Base-by-base conservation (phyloP, 441 rosid genomes). In the Eruca vesicaria region DNA sequence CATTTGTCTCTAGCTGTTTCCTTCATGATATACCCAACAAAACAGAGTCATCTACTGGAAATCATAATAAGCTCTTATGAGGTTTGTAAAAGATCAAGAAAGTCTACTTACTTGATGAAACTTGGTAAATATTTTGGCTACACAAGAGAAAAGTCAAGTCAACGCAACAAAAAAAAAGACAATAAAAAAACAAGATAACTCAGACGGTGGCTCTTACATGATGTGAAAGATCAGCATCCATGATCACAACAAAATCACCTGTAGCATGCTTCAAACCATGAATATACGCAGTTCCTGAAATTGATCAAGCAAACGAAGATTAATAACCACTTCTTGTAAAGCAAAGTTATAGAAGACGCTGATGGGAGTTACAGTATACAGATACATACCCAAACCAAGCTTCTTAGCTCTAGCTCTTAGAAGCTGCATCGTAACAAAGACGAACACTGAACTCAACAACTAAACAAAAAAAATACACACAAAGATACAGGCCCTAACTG, bases 201-300 rank as follows among this genome's bases (percentile, higher is more conserved):
- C 4, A 69, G 45, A 4, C 12, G 38, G 3, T 36, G 71, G 23
- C 35, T 76, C 92, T 90, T 84, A 92, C 99, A 87, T 96, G 99
- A 84, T 96, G 99, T 23, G 99, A 96, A 52, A 96, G 86, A 89
- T 93, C 98, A 77, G 99, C 99, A 85, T 92, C 99, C 98, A 96
- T 93, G 72, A 96, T 93, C 19, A 96, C 96, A 35, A 96, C 88
- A 72, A 93, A 93, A 78, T 89, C 90, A 26, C 98, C 99, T 3
- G 97, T 83, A 5, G 93, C 98, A 86, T 96, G 93, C 80, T 89
- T 90, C 87, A 96, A 79, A 59, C 99, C 98, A 82, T 93, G 96
- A 48, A 87, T 45, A 66, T 96, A 96, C 63, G 99, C 97, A 56
- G 98, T 96, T 68, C 99, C 98, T 96, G 84, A 79, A 60, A 79